phyloP scores from a whole-genome alignment of 2,329 filamentous ascomycete genomes.

The Sphaerulina musiva region DNA sequence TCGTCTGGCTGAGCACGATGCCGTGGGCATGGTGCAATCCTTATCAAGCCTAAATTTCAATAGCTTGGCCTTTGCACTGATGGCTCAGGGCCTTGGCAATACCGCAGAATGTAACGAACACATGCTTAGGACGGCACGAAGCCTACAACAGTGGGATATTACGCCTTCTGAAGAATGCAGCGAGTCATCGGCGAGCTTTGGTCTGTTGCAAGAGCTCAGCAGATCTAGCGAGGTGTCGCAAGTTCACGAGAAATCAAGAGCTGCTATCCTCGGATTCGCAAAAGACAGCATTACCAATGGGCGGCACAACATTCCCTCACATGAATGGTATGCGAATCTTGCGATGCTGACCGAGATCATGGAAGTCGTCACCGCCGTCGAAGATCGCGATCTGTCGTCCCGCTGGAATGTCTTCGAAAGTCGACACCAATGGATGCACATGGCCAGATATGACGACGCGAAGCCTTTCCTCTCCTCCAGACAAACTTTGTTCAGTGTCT shows the following conservation, averaged over 20 bases:
- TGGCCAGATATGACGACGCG: constrained; percentile 65
- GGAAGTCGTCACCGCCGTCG: constrained; percentile 61
- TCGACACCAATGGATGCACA: constrained; percentile 66
- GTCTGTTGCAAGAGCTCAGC: constrained; percentile 66
- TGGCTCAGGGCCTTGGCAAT: constrained; percentile 59
- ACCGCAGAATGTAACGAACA: constrained; percentile 35
- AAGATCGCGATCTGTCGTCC: constrained; percentile 54
- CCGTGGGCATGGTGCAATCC: constrained; percentile 65
- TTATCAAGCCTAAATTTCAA: constrained; percentile 76
- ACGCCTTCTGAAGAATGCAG: constrained; percentile 56
- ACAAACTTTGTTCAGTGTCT: constrained; percentile 71
- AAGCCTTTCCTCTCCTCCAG: constrained; percentile 74
- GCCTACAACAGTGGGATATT: constrained; percentile 87
- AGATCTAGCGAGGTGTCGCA: constrained; percentile 15
- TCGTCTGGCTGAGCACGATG: constrained; percentile 52
- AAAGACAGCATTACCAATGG: neutral
- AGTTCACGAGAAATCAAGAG: constrained; percentile 10
- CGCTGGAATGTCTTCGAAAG: constrained; percentile 58
- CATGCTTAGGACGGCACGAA: constrained; percentile 44
- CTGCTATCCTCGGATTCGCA: constrained; percentile 12
- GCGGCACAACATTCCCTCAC: constrained; percentile 7
- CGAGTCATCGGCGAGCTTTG: constrained; percentile 56
- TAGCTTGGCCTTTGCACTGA: constrained; percentile 74
- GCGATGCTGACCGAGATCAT: constrained; percentile 76
- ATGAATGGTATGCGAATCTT: constrained; percentile 44